Evolutionary conservation across 768 basidiomycete genomes (phyloP), one percentile per base, ranked within the genome.

Genomic region (Fistulinella prunicolor): DNA sequence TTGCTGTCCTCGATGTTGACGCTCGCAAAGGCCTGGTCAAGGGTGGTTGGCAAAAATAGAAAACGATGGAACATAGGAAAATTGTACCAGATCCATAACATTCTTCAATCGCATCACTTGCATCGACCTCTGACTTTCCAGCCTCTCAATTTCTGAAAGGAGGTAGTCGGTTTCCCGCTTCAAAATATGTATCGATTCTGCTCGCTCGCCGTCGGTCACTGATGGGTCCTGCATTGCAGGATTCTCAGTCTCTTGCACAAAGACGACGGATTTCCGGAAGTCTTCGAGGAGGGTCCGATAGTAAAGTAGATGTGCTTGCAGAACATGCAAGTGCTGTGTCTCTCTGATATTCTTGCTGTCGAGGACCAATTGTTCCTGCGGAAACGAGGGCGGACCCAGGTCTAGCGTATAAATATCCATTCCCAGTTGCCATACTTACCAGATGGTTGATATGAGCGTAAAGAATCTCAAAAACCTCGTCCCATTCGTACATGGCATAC

Each of bases 401-500:
- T 28, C 26, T 1, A 41, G 29, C 22, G n/a, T 16, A n/a, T 23
- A 3, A 14, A 32, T 29, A 9, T 3, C 6, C 3, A 6, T 22
- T 9, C 22, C 4, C 4, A 38, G 7, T 8, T 10, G n/a, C 3
- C 7, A 5, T 22, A 16, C 77, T 38, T 58, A 81, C 79, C 71
- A 83, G 57, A 24, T 51, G 62, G 49, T 73, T 75, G 20, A 82
- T 73, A 50, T 83, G 77, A 9, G 59, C 49, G 53, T 78, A 80
- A 24, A 83, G 58, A 6, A 61, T 55, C 58, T 82, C 80, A 24
- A 82, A 68, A 3, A 78, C 66, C 57, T 83, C 80, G 46, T 83
- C 82, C 80, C 82, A 83, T 2, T 79, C 70, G 54, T 83, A 83
- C 19, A 82, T 62, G 1, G 78, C 74, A 54, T 81, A 80, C 82